Base-by-base conservation (phyloP, 2,329 filamentous ascomycete species). In the Juglanconis juglandina region DNA sequence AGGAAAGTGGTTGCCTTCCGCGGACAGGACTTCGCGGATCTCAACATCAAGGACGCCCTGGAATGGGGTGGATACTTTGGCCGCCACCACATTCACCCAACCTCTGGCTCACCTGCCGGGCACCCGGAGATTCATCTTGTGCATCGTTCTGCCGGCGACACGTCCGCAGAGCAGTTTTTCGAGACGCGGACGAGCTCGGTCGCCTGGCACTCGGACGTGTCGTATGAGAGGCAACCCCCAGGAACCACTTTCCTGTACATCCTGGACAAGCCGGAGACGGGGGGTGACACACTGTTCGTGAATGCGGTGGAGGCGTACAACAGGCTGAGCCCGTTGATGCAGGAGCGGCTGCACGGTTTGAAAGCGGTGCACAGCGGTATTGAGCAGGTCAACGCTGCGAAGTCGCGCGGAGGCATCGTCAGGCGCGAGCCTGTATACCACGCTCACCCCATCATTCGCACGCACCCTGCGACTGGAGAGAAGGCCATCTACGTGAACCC, bases 211-310 rank as follows among this genome's bases (percentile, higher is more conserved):
- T 90, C 87, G 0, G 92, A 96, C 66, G 88, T 96, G 1, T 90
- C 89, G 0, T 96, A 96, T 71, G 93, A 96, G 77, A 78, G 84
- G 66, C 92, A 97, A 75, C 92, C 93, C 1, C 92, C 93, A 0
- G 91, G 92, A 35, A 96, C 92, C 0, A 96, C 93, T 0, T 96
- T 96, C 75, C 75, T 96, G 41, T 96, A 96, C 71, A 81, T 92
- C 53, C 82, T 97, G n/a, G 92, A 96, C 70, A 87, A 85, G 49
- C 92, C 92, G 1, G 80, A 84, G 44, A 87, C 85, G 0, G 92
- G 92, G 41, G 93, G 92, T 52, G 92, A 96, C 71, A 96, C 92
- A 0, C 77, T 96, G 3, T 96, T 96, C 68, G 86, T 82, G 50
- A 89, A 96, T 70, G 86, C 89, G 66, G 91, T 81, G 0, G 88